Evolutionary conservation across 768 basidiomycete species (phyloP), one percentile per base, ranked within the genome.

Genomic region (Podaxis pistillaris): DNA sequence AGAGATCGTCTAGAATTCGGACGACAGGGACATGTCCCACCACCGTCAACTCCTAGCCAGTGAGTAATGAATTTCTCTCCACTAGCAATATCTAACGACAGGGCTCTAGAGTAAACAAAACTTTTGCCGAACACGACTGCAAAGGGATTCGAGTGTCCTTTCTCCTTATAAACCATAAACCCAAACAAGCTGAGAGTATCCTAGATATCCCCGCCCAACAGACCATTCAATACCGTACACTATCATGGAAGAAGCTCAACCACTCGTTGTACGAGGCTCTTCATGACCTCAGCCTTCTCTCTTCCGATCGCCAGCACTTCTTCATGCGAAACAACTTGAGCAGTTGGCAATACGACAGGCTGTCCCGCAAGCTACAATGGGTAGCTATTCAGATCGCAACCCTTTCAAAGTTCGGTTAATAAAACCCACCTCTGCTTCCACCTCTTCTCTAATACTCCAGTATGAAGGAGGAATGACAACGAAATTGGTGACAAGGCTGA

Each of bases 401-500:
- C 40, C 36, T 54, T 19, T 46, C 30, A 33, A 6, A 53, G 1
- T 33, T 62, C 36, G 56, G 51, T 11, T 19, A 30, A 6, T 6
- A 2, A 56, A 52, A 69, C 82, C 26, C 62, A 90, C 90, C 83
- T 94, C 93, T 6, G 89, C 87, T 58, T 86, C 81, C 1, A 94
- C 89, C 68, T 91, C 90, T 7, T 86, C 88, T 65, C 81, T 83
- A 51, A 93, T 87, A 61, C 86, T 88, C 58, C 84, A 74, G 70
- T 91, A 88, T 50, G 72, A 79, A 9, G 84, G 81, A 0, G 86
- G 87, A 63, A 91, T 86, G 50, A 93, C 87, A 11, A 96, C 94
- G 68, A 82, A 80, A 75, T 96, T 96, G 28, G 93, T 95, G 28
- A 94, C 90, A 60, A 96, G 80, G 66, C 90, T 94, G 47, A 96